Evolutionary conservation across 352 stramenopile genomes (phyloP), one percentile per base, ranked within the genome.

Genomic region (Phytopythium sindhum): DNA sequence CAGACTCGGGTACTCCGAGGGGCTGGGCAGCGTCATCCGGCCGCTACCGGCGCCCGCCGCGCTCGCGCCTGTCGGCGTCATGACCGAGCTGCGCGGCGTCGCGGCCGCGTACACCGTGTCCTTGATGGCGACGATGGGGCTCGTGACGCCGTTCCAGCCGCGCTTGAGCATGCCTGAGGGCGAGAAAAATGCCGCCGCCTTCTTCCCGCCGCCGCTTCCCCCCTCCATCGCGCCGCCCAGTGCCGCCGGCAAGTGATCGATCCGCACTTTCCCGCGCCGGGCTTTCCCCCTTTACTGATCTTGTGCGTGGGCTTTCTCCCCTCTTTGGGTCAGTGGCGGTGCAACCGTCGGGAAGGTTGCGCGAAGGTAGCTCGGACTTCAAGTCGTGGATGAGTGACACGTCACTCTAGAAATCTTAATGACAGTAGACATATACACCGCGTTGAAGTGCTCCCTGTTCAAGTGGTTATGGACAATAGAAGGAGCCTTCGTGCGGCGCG

Each of bases 1-100:
- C 19, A 93, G 78, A 37, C 82, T 81, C 65, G 84, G 81, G 72
- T 91, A 91, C 69, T 91, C 78, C 23, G 65, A 65, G 21, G 84
- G 77, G 35, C 79, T 74, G 41, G 78, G 77, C 50, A 85, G 48
- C 39, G 68, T 70, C 60, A 73, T 77, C 54, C 73, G 70, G 21
- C 42, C 70, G 24, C 67, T 70, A 35, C 63, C 60, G 15, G 66
- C 77, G 52, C 65, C 55, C 39, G 69, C 75, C n/a, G 78, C 44
- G 14, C 68, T 63, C 37, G 70, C 54, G 9, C 53, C 53, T 12
- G 56, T 53, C 14, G 56, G 56, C 56, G 41, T 42, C 56, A 61
- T 44, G 15, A 26, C n/a, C 44, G 58, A 57, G 44, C 81, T 73
- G 39, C 79, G 77, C 9, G 80, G 80, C 48, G 80, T 88, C 33